Evolutionary conservation across 345 rosid species (phyloP), one percentile per base, ranked within the genome.

Genomic region (Boechera stricta): DNA sequence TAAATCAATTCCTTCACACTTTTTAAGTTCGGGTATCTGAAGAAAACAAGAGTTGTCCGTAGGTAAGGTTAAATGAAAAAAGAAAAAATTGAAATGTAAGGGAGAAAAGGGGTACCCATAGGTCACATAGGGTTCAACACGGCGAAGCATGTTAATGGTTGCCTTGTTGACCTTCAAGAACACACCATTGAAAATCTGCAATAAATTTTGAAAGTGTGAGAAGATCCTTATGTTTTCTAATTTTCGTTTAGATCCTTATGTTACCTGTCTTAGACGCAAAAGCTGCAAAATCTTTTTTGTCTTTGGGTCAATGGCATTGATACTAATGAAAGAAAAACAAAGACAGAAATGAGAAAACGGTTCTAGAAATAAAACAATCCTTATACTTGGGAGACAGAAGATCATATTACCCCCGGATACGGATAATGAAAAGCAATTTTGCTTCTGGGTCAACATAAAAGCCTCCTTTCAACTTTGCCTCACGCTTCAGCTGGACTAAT

Each of bases 121-220:
- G 4, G 97, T 91, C 33, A 91, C 92, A 59, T 83, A 91, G 13
- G 97, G 97, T 49, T 91, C 94, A 68, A 91, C 92, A 84, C 92
- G 76, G 72, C 84, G 97, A 56, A 91, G 93, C 97, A 89, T 89
- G 79, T 87, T 89, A 3, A 74, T 74, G 13, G 77, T 74, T 7
- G 77, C 77, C 45, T 74, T 64, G 71, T 74, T 74, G 33, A 87
- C 96, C 76, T 90, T 91, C 26, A 91, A 84, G 77, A 91, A 89
- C 13, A 89, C 94, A 21, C 97, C 94, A 71, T 91, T 87, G 69
- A 91, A 87, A 35, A 91, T 89, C 91, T 91, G 78, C 41, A 72
- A 57, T 15, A 58, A n/a, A 56, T 2, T 21, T 6, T 5, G 2
- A 5, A 10, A 51, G 11, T 60, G n/a, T 69, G 39, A 54, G 3